Percentiles rank a stretch among this genome's conserved stretches.
These are phyloP conservation scores for Salix suchowensis DNA, from an alignment of 345 rosid genomes.

Conservation along the genomic window DNA sequence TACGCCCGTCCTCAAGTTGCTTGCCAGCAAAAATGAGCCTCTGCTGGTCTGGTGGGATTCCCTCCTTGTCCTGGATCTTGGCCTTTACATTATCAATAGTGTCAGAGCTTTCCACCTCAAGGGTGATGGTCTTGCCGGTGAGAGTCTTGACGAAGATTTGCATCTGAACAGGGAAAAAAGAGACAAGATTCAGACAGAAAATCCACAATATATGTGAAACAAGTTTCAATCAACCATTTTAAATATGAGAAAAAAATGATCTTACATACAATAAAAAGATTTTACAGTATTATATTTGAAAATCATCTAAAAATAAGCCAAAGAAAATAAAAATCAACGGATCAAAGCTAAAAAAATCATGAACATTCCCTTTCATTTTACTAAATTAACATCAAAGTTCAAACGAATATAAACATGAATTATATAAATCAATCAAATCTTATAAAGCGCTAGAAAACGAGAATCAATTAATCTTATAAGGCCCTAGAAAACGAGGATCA, in stretches of 20 bases:
- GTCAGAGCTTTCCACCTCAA: conserved; percentile 13
- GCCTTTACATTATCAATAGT: conserved; percentile 29
- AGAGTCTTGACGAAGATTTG: conserved; percentile 5
- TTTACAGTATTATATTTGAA: neutral
- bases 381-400: too few species aligned
- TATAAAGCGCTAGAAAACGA: neutral
- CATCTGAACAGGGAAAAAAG: neutral
- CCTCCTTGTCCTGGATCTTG: conserved; percentile 30
- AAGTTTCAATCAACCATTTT: too few species aligned
- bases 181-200: neutral
- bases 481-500: neutral
- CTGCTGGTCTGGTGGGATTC: conserved; percentile 25
- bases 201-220: neutral
- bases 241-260: too few species aligned
- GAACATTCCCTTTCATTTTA: neutral
- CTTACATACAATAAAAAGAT: neutral
- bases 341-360: too few species aligned
- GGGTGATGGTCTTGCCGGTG: neutral
- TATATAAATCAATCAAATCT: neutral
- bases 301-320: neutral
- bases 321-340: too few species aligned
- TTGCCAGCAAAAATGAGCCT: conserved; percentile 26
- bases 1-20: conserved; percentile 24
- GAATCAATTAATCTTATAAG: neutral
- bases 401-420: neutral